phyloP scores from a whole-genome alignment of 768 basidiomycete genomes.

The Boletus subparvulus region DNA sequence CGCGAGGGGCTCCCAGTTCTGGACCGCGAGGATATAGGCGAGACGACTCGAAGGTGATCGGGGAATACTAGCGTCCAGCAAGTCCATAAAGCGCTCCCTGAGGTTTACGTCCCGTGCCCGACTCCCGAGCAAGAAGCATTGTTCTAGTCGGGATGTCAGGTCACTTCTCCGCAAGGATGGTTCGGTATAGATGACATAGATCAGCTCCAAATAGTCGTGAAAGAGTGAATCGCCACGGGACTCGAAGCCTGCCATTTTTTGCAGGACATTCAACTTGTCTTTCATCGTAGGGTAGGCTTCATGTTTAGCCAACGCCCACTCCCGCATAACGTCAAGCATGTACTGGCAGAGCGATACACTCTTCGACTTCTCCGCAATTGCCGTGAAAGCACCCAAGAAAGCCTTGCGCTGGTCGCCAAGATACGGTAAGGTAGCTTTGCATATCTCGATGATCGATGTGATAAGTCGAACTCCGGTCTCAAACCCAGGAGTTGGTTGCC shows the following conservation, averaged over 20 bases:
- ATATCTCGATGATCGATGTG: conserved; percentile 83
- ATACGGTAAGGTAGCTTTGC: conserved; percentile 73
- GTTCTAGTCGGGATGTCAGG: conserved; percentile 88
- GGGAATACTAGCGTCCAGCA: conserved; percentile 87
- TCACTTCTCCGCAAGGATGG: conserved; percentile 85
- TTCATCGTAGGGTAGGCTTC: conserved; percentile 91
- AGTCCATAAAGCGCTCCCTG: conserved; percentile 83
- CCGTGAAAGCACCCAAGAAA: conserved; percentile 73
- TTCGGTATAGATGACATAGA: conserved; percentile 93
- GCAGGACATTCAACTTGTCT: conserved; percentile 87
- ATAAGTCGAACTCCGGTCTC: conserved; percentile 65
- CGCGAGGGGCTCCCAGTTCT: conserved; percentile 91
- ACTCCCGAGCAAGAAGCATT: conserved; percentile 90
- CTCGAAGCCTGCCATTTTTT: conserved; percentile 87
- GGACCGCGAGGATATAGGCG: conserved; percentile 87
- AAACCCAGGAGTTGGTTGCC: conserved; percentile 36
- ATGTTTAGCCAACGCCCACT: conserved; percentile 86
- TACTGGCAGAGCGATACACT: conserved; percentile 75
- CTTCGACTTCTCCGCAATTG: conserved; percentile 88
- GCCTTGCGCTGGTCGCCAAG: conserved; percentile 85
- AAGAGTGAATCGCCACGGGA: conserved; percentile 75
- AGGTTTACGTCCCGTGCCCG: conserved; percentile 76
- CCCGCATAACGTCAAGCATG: conserved; percentile 80
- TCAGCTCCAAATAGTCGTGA: conserved; percentile 80
- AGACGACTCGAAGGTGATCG: conserved; percentile 78